Evolutionary conservation across 2,329 filamentous ascomycete species (phyloP), one percentile per base, ranked within the genome.

Genomic region (Ophiostoma sp.): DNA sequence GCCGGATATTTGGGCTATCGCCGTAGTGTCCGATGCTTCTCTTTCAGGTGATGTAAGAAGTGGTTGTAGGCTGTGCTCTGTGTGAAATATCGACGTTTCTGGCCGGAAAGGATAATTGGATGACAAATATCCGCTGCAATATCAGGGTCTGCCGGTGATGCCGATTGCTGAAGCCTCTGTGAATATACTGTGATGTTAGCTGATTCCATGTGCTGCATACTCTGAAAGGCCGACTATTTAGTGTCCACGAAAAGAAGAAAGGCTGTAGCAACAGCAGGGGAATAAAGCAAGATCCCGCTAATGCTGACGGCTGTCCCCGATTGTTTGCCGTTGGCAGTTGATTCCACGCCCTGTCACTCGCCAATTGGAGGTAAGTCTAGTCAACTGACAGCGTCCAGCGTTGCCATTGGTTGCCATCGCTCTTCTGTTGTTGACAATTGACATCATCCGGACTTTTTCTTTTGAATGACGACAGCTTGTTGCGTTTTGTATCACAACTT

Each of bases 161-260:
- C 63, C 63, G 63, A 11, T 19, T 22, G 22, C 12, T 48, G 63
- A 17, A 66, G 39, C n/a, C 63, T 28, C 7, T n/a, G 25, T 25
- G n/a, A 19, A 19, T 48, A 39, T 31, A 12, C 48, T 3, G 19
- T 22, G 1, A 8, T 66, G 61, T 45, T 28, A 15, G 19, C 28
- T 64, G 61, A 64, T 64, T 64, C 61, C 61, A 64, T 42, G 61
- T 39, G 57, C 57, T 61, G 11, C 57, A 36, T 61, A 22, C 25
- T 57, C 22, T 15, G 17, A 7, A 36, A 61, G 15, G 57, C 4
- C 57, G 1, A 31, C n/a, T 6, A 61, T 31, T 31, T 1, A 45
- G 22, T 22, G 19, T 19, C 12, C 17, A 48, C 28, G 63, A 48
- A 11, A 28, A n/a, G 11, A 61, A 36, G 11, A 33, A 61, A 36